These are phyloP conservation scores for Globisporangium parvum DNA, from an alignment of 352 stramenopile genomes.

Conservation along the genomic window DNA sequence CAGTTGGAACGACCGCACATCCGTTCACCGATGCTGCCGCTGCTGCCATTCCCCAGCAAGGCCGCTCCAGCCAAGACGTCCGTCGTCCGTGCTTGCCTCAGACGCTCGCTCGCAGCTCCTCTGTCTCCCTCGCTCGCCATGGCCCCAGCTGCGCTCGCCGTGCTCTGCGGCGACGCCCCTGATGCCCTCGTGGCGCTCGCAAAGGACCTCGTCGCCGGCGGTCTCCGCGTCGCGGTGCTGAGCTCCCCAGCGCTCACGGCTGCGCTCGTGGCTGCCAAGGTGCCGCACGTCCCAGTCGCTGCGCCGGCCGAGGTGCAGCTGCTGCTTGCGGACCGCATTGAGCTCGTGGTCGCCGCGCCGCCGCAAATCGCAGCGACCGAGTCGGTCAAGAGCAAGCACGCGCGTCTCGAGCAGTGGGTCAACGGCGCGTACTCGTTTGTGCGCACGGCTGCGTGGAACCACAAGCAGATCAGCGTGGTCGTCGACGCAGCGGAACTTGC, in stretches of 20 bases:
- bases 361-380: conserved; percentile 27
- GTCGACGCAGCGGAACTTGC: conserved; percentile 58
- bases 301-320: conserved; percentile 60
- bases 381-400: conserved; percentile 31
- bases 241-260: conserved; percentile 41
- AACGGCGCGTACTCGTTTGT: conserved; percentile 74
- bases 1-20: conserved; percentile 6
- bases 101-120: background rate
- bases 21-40: background rate
- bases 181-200: conserved; percentile 43
- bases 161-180: conserved; percentile 53
- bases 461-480: conserved; percentile 83
- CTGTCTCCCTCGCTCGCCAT: conserved; percentile 11
- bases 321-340: conserved; percentile 62
- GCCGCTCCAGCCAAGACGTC: conserved; percentile 10
- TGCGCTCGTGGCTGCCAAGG: conserved; percentile 63
- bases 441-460: conserved; percentile 79
- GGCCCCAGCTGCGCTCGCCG: conserved; percentile 44
- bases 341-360: conserved; percentile 58
- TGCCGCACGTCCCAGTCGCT: conserved; percentile 63
- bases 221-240: conserved; percentile 60
- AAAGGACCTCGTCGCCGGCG: conserved; percentile 40
- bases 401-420: conserved; percentile 56
- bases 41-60: conserved; percentile 1
- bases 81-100: background rate